Evolutionary conservation across 2,329 filamentous ascomycete genomes (phyloP), one percentile per base, ranked within the genome.

Genomic region (Seiridium unicorne): DNA sequence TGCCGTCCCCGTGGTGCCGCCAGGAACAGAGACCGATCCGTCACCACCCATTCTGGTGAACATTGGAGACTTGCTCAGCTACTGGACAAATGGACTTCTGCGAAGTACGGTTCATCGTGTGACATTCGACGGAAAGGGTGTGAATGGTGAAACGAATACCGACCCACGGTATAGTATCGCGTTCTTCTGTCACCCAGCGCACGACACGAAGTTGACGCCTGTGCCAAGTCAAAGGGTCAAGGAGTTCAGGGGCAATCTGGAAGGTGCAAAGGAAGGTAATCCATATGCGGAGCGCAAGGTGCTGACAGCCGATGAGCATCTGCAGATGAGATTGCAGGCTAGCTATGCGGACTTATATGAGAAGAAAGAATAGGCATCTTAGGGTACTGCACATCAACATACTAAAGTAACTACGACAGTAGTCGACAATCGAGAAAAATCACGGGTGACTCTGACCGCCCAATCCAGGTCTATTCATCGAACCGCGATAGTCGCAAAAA

Each of bases 101-200:
- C 90, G 92, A 67, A 93, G 89, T 66, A 97, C 94, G 0, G 86
- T 97, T 5, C 95, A 98, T 72, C 82, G 94, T 9, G 95, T 98
- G 36, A 87, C 94, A 0, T 95, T 97, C 65, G 76, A 76, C 0
- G 77, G 73, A 36, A 32, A 34, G 11, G 36, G 61, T 7, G 70
- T 77, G 1, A 62, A 72, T 2, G 81, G 79, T n/a, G 84, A 84
- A 70, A 76, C 73, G 3, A 80, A 76, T 38, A 67, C 70, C 0
- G 82, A 81, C 34, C 78, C 84, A 61, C 76, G 88, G 53, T 90
- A 89, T 68, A 87, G 84, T 8, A 87, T 90, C 63, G 88, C 84
- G 5, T 90, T 84, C 73, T 90, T 90, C 74, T 89, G 86, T 64
- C 88, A 90, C 68, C 88, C 88, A 1, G 80, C 82, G 4, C 77